Conservation (phyloP, 306 rosid genomes). For the Erythrophleum fordii region DNA sequence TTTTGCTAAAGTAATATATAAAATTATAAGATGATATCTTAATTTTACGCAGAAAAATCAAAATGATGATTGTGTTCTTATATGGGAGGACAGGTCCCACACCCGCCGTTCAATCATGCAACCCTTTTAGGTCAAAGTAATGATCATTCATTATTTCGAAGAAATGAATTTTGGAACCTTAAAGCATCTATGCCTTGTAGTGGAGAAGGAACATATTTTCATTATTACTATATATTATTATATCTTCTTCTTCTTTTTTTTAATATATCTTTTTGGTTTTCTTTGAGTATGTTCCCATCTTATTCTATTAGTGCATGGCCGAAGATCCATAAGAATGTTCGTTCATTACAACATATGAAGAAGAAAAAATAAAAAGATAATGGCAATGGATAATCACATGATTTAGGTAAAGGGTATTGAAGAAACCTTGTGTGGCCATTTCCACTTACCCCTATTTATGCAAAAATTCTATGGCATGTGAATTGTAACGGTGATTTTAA, state of each 20-base stretch:
- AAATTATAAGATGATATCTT: constrained; percentile 33
- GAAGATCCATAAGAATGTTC: neutral
- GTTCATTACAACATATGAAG: neutral
- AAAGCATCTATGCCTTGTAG: constrained; percentile 51
- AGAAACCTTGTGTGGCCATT: too few species aligned
- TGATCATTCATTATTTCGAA: constrained; percentile 35
- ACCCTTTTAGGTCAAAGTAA: constrained; percentile 60
- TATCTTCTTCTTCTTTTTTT: neutral
- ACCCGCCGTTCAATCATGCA: constrained; percentile 64
- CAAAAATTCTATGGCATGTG: too few species aligned
- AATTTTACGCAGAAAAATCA: constrained; percentile 28
- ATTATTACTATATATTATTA: neutral
- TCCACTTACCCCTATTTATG: too few species aligned
- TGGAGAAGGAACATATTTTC: constrained; percentile 22
- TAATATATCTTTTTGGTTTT: neutral
- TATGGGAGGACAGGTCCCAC: constrained; percentile 47
- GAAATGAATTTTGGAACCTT: constrained; percentile 19
- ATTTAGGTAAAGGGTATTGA: too few species aligned
- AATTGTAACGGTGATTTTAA: too few species aligned
- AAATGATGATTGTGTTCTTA: constrained; percentile 48
- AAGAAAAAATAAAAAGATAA: neutral
- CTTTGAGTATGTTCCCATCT: neutral
- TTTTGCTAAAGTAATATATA: constrained; percentile 41
- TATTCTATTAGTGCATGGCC: constrained; percentile 25
- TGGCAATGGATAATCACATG: neutral